A percentile compares a stretch with the other conserved stretches of the same genome.
Evolutionary conservation across 2,329 filamentous ascomycete species (phyloP).

Genomic region (Trichophyton simii): DNA sequence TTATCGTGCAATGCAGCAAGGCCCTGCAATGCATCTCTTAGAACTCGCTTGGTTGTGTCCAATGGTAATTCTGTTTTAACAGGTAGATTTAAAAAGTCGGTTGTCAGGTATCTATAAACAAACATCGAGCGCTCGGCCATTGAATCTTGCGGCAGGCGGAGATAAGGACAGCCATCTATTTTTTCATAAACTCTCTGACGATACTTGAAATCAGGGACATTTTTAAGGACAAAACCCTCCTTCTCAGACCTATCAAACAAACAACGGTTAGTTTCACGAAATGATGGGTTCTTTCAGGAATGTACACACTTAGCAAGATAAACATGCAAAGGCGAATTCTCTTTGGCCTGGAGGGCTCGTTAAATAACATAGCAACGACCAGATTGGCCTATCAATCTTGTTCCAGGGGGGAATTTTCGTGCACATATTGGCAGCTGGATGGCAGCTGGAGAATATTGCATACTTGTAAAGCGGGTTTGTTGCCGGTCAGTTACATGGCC

Average conservation of each 20-base stretch:
- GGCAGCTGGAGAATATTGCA: neutral
- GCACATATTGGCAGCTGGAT: neutral
- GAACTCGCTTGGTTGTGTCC: slow-evolving; percentile 28
- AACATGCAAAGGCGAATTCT: neutral
- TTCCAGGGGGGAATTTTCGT: neutral
- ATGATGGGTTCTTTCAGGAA: neutral
- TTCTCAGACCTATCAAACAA: neutral
- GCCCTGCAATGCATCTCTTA: slow-evolving; percentile 28
- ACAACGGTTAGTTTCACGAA: neutral
- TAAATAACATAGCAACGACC: neutral
- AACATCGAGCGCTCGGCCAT: slow-evolving; percentile 33
- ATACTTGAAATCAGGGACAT: slow-evolving; percentile 13
- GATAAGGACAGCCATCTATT: slow-evolving; percentile 17
- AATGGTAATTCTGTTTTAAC: slow-evolving; percentile 27
- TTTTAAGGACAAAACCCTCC: slow-evolving; percentile 10
- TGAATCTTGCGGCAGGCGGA: slow-evolving; percentile 28
- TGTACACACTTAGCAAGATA: neutral
- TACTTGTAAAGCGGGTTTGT: neutral
- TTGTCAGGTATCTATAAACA: slow-evolving; percentile 32
- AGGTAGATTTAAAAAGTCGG: slow-evolving; percentile 29
- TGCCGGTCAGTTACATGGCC: neutral
- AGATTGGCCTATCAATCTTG: neutral
- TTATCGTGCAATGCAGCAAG: neutral
- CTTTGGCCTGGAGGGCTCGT: neutral
- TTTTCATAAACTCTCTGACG: slow-evolving; percentile 13